Evolutionary conservation across 2,329 filamentous ascomycete genomes (phyloP), one percentile per base, ranked within the genome.

Genomic region (Pseudogymnoascus sp.): DNA sequence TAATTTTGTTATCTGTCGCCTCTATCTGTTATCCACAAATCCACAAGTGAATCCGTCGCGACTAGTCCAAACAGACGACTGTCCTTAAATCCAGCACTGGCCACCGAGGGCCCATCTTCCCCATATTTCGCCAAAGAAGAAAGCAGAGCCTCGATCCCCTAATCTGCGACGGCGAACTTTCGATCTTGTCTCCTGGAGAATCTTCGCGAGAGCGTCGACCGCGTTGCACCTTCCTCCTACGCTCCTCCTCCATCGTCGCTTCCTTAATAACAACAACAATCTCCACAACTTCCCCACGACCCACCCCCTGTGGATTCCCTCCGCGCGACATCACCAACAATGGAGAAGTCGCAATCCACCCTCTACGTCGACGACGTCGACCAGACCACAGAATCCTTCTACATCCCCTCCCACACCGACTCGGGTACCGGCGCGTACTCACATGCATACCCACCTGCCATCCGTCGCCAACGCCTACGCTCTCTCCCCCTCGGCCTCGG

Each of bases 401-500:
- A 45, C 41, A 45, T 45, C 5, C 41, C 41, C 41, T 45, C 41
- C 41, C 41, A 45, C 21, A 45, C 12, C 41, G 41, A 45, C 41
- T 45, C 41, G 14, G 41, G 41, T n/a, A 45, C 41, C 21, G 11
- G 41, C 41, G 41, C 21, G 21, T 45, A 25, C 9, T 21, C 41
- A 1, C 21, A 45, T 45, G 41, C 41, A 23, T 45, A 45, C 21
- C 41, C 41, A 45, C 41, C 41, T 21, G 41, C 41, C 5, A 25
- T 45, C 41, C 41, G 41, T 3, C 41, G 41, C 21, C 41, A 45
- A 8, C 41, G n/a, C 70, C 70, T 49, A 66, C 69, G 37, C 70
- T 69, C 68, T 69, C 60, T 69, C 60, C 23, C 59, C 65, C 12
- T 67, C 69, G 12, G 65, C 67, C 2, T 73, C 69, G 59, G 68